Percentiles rank a stretch among this genome's conserved stretches.
Evolutionary conservation across 2,329 filamentous ascomycete genomes (phyloP).

Genomic region (Teratosphaeria destructans): DNA sequence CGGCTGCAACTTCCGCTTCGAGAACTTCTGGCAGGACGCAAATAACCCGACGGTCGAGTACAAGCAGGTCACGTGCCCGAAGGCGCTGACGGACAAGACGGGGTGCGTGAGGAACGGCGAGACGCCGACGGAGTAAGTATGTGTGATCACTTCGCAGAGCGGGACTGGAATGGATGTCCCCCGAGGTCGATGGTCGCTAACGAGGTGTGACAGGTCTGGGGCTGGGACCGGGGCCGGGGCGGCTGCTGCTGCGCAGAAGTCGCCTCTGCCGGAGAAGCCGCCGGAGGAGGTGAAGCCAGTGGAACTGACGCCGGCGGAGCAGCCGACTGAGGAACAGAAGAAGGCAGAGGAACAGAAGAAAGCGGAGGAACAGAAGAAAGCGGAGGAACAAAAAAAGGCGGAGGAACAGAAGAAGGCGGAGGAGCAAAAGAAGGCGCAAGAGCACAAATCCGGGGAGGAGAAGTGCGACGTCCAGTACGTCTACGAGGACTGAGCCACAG

Average conservation of each 20-base stretch:
- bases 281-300: neutral
- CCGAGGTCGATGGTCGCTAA: neutral
- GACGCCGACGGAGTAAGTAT: conserved; percentile 7
- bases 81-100: conserved; percentile 36
- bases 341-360: neutral
- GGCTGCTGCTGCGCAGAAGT: neutral
- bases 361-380: neutral
- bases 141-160: neutral
- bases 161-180: too few species aligned
- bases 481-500: conserved; percentile 9
- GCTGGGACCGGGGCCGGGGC: neutral
- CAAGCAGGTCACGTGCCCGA: conserved; percentile 46
- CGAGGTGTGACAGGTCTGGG: neutral
- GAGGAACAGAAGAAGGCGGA: neutral
- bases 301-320: too few species aligned
- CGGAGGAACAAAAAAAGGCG: neutral
- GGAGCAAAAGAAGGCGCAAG: neutral
- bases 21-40: conserved; percentile 48
- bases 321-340: too few species aligned
- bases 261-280: neutral
- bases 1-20: conserved; percentile 53
- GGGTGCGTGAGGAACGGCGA: conserved; percentile 28
- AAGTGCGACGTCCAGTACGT: conserved; percentile 14
- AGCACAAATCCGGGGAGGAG: conserved; percentile 1
- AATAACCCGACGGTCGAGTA: conserved; percentile 36